phyloP scores from a whole-genome alignment of 345 rosid genomes.

The Populus alba region DNA sequence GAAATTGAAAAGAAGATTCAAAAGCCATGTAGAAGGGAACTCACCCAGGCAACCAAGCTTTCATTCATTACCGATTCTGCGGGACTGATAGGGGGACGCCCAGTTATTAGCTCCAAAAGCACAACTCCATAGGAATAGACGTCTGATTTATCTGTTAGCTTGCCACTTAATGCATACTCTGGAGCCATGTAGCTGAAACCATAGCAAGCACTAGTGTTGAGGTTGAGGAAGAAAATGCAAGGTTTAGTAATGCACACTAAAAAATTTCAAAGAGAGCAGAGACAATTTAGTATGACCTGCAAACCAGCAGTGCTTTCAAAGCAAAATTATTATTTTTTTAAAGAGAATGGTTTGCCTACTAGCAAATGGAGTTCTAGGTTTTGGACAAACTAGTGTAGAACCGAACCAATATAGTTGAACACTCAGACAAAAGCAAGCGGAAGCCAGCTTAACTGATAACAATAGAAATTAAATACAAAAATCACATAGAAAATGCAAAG shows the following conservation, averaged over 20 bases:
- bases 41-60: slow-evolving; percentile 21
- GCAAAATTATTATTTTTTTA: too few relatives aligned
- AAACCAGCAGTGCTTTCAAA: background rate
- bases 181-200: slow-evolving; percentile 18
- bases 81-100: slow-evolving; percentile 13
- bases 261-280: background rate
- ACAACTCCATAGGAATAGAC: slow-evolving; percentile 13
- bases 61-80: background rate
- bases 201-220: background rate
- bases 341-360: too few relatives aligned
- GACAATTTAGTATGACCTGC: background rate
- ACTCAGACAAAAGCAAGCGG: background rate
- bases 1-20: background rate
- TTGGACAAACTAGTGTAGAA: too few relatives aligned
- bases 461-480: background rate
- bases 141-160: slow-evolving; percentile 3
- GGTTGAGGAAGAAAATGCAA: background rate
- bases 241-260: background rate
- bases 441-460: background rate
- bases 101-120: slow-evolving; percentile 26
- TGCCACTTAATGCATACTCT: slow-evolving; percentile 25
- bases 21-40: background rate
- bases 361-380: too few relatives aligned
- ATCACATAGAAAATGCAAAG: background rate
- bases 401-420: too few relatives aligned